Conservation (phyloP, 805 yeast genomes). For the Kuraishia piskuri region DNA sequence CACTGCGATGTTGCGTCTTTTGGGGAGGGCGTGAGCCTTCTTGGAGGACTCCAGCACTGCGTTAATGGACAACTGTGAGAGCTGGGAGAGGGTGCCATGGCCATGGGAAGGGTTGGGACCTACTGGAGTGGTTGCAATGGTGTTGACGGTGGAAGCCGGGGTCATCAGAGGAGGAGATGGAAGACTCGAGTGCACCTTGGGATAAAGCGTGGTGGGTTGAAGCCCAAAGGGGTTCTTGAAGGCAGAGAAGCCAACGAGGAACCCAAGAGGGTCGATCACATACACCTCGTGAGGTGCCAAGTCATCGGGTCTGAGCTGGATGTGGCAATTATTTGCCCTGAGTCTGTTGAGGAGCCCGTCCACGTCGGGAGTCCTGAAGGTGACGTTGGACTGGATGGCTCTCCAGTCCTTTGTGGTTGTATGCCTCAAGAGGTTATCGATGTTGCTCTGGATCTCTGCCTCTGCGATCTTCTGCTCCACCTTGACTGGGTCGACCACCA, state of each 20-base stretch:
- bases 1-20: constrained; percentile 67
- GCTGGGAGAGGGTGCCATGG: constrained; percentile 3
- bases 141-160: background rate
- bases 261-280: constrained; percentile 78
- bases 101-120: constrained; percentile 2
- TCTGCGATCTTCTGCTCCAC: constrained; percentile 11
- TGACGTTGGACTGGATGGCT: constrained; percentile 32
- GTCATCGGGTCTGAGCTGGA: constrained; percentile 63
- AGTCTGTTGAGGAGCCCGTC: constrained; percentile 27
- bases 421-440: constrained; percentile 18
- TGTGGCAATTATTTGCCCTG: constrained; percentile 21
- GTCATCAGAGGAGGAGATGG: background rate
- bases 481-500: constrained; percentile 15
- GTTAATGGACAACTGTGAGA: constrained; percentile 7
- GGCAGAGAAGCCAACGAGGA: constrained; percentile 71
- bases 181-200: background rate
- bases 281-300: constrained; percentile 70
- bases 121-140: constrained; percentile 5
- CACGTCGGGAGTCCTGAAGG: constrained; percentile 37
- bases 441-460: constrained; percentile 16
- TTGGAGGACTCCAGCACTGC: constrained; percentile 2
- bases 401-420: constrained; percentile 37
- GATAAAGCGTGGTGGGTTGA: constrained; percentile 5
- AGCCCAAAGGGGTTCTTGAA: constrained; percentile 41
- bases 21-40: constrained; percentile 7